A percentile compares a stretch with the other conserved stretches of the same genome.
Conservation (phyloP, 2,329 filamentous ascomycete genomes). For the Scedosporium boydii region DNA sequence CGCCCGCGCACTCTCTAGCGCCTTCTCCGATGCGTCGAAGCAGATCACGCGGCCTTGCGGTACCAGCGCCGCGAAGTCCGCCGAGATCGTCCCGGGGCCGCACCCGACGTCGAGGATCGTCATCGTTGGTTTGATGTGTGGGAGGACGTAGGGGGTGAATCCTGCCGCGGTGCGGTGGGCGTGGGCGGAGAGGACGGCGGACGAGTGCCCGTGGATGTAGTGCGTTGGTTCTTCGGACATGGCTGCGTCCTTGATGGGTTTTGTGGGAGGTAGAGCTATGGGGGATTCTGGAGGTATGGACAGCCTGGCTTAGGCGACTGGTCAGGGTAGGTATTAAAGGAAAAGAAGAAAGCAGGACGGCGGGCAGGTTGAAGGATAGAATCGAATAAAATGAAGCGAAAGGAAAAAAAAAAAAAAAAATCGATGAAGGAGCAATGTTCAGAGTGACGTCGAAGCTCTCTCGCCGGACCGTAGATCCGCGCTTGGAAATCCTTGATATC, state of each 20-base stretch:
- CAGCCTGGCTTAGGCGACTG: too few relatives aligned
- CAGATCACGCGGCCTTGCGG: slow-evolving; percentile 27
- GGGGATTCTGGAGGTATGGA: not conserved
- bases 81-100: slow-evolving; percentile 39
- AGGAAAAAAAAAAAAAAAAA: too few relatives aligned
- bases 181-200: slow-evolving; percentile 26
- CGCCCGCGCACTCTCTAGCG: slow-evolving; percentile 20
- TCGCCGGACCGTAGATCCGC: not conserved
- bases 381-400: too few relatives aligned
- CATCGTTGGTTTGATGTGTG: slow-evolving; percentile 26
- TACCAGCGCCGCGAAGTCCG: slow-evolving; percentile 28
- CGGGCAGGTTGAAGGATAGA: too few relatives aligned
- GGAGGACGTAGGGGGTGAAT: slow-evolving; percentile 32
- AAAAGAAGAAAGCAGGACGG: too few relatives aligned
- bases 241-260: not conserved
- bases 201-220: slow-evolving; percentile 30
- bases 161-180: slow-evolving; percentile 30
- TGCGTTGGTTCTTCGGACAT: slow-evolving; percentile 7
- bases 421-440: too few relatives aligned
- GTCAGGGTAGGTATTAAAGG: too few relatives aligned
- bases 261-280: not conserved
- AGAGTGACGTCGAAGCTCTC: not conserved
- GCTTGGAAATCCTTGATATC: too few relatives aligned
- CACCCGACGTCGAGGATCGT: slow-evolving; percentile 37
- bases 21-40: slow-evolving; percentile 24